Base-by-base conservation (phyloP, 2,329 filamentous ascomycete genomes). In the Raffaelea arxii region DNA sequence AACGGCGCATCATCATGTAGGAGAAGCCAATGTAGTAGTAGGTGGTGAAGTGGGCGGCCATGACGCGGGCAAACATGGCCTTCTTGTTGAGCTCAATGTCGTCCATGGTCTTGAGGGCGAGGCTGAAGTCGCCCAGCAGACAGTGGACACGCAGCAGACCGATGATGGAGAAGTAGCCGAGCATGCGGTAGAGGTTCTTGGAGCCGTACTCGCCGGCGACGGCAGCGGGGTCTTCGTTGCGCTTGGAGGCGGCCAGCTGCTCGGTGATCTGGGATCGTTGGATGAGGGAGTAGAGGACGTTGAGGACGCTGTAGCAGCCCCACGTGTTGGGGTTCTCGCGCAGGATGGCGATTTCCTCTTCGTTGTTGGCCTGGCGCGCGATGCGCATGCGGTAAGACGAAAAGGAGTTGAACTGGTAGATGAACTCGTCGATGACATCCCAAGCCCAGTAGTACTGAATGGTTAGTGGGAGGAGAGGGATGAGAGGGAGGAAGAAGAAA, bases 1-100 rank as follows among this genome's bases (percentile, higher is more conserved):
- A 98, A 65, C 92, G 87, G 72, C 92, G 89, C 87, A 97, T 94
- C 92, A 98, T 98, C 91, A 98, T 97, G 84, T 98, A 98, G 57
- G 88, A 94, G 81, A 98, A 98, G 58, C 92, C 92, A 53, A 98
- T 91, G 67, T 97, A 97, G 81, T 98, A 98, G 80, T 97, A 98
- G 55, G 92, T 98, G 57, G 91, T 96, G 74, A 97, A 97, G 75
- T 98, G 92, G 49, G 92, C 92, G 46, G 92, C 91, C 92, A 98
- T 97, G 65, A 98, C 92, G 56, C 92, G 87, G 53, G 92, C 91
- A 66, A 98, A 98, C 87, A 97, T 97, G 68, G 92, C 90, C 77
- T 97, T 97, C 78, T 98, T 98, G 78, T 97, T 98, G 61, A 98
- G 82, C 78, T 98, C 92, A 62, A 98, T 97, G 65, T 97, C 91